A percentile compares a stretch with the other conserved stretches of the same genome.
phyloP scores from a whole-genome alignment of 2,329 filamentous ascomycete genomes.

The Phialophora verrucosa region DNA sequence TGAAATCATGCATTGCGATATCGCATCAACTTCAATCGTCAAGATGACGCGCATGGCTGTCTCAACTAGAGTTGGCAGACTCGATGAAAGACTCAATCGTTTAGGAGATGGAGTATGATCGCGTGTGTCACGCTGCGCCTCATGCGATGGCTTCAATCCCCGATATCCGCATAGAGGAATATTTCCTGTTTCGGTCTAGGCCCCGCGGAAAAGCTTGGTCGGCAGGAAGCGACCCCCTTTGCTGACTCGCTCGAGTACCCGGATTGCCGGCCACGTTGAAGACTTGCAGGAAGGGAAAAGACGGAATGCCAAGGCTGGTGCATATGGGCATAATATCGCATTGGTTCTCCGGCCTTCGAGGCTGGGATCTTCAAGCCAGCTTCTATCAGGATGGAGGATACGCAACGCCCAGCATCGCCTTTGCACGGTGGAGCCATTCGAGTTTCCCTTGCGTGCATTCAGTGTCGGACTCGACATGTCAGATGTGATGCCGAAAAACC shows the following conservation, averaged over 20 bases:
- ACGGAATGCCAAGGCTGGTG: neutral
- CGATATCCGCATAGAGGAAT: neutral
- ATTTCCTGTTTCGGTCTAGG: neutral
- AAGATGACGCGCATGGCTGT: neutral
- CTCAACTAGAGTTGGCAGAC: neutral
- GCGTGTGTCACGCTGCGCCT: neutral
- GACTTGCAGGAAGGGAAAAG: neutral
- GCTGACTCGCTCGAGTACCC: slow-evolving; percentile 1
- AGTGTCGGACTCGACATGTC: slow-evolving; percentile 50
- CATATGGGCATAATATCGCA: neutral
- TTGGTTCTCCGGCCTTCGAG: neutral
- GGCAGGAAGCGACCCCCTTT: too few species aligned
- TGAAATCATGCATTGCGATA: neutral
- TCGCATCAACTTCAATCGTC: neutral
- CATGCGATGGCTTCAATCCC: neutral
- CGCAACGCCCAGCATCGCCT: neutral
- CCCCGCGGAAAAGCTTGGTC: neutral
- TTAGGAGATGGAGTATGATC: neutral
- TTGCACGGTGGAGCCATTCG: neutral
- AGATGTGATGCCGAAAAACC: slow-evolving; percentile 57
- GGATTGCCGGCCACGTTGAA: slow-evolving; percentile 1
- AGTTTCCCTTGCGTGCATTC: slow-evolving; percentile 39
- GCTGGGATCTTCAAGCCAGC: neutral
- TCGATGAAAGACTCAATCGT: neutral
- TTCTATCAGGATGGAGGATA: neutral